Evolutionary conservation across 2,329 filamentous ascomycete species (phyloP), one percentile per base, ranked within the genome.

Genomic region (Alternaria sp.): DNA sequence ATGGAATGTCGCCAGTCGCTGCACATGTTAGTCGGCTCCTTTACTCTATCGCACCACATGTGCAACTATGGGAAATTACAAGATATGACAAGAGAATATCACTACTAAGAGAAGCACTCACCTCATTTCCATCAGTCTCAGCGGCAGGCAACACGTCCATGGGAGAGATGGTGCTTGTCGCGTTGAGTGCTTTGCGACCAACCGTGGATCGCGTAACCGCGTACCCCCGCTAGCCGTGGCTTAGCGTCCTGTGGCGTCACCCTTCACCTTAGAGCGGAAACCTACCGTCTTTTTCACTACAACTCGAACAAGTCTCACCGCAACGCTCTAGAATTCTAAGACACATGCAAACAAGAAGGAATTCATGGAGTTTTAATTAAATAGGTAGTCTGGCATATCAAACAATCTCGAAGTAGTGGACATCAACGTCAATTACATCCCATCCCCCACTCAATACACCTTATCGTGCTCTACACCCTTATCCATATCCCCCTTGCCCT

Each of bases 401-500:
- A 23, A 15, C 49, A 32, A 5, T 52, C 28, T 40, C 30, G 25
- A 40, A 40, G 5, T n/a, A n/a, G n/a, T n/a, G n/a, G n/a, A n/a
- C n/a, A n/a, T n/a, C n/a, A n/a, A n/a, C n/a, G n/a, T n/a, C n/a
- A n/a, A n/a, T n/a, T n/a, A n/a, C n/a, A n/a, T n/a, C n/a, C n/a
- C n/a, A n/a, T 15, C 21, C 12, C 21, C 21, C 23, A 19, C 54
- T 54, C 36, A 60, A 26, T 46, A 43, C 1, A 26, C 40, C 47
- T 52, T 62, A 15, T 47, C 36, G 15, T 47, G 50, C 6, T 59
- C 56, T 5, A 51, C 46, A 17, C 46, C 36, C 66, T 74, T 70
- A 28, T 72, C 47, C 64, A 72, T 70, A 45, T 72, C 69, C 0
- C 66, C 65, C 49, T 68, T 69, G 11, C 62, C 68, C 54, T 75